Evolutionary conservation across 441 rosid species (phyloP).

Genomic region (Dalechampia spathulata): DNA sequence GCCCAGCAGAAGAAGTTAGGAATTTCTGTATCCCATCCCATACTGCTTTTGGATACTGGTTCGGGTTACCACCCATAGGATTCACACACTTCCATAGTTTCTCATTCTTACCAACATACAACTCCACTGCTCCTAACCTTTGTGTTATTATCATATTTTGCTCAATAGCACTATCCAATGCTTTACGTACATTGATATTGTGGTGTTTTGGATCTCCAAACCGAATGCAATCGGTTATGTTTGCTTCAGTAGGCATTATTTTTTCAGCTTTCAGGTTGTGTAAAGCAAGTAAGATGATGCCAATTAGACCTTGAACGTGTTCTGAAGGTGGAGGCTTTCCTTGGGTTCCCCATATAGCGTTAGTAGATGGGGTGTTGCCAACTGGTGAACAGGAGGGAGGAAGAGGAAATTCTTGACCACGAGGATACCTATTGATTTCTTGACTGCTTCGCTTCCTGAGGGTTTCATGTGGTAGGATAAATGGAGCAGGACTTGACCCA

Average conservation of each 20-base stretch:
- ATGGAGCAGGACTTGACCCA: slow-evolving; percentile 26
- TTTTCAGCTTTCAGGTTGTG: slow-evolving; percentile 34
- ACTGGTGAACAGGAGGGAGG: slow-evolving; percentile 20
- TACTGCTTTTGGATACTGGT: slow-evolving; percentile 21
- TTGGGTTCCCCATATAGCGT: slow-evolving; percentile 32
- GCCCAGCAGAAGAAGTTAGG: slow-evolving; percentile 29
- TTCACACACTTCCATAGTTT: slow-evolving; percentile 43
- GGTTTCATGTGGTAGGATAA: slow-evolving; percentile 25
- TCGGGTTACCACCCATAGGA: slow-evolving; percentile 32
- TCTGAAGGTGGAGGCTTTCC: slow-evolving; percentile 29
- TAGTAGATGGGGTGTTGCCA: slow-evolving; percentile 21
- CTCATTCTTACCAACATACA: slow-evolving; percentile 37
- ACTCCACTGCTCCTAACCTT: slow-evolving; percentile 24
- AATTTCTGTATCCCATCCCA: slow-evolving; percentile 33
- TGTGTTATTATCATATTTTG: slow-evolving; percentile 38
- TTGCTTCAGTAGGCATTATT: slow-evolving; percentile 38
- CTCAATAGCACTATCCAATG: slow-evolving; percentile 34
- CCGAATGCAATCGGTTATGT: slow-evolving; percentile 34
- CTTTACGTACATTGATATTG: slow-evolving; percentile 27
- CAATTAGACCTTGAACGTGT: slow-evolving; percentile 30
- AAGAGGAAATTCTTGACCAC: slow-evolving; percentile 27
- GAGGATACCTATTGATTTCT: slow-evolving; percentile 24
- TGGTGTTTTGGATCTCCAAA: slow-evolving; percentile 34
- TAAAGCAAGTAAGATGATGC: slow-evolving; percentile 34
- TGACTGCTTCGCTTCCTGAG: slow-evolving; percentile 23